phyloP scores from a whole-genome alignment of 148 eudicot genomes.

The Nyssa sinensis region DNA sequence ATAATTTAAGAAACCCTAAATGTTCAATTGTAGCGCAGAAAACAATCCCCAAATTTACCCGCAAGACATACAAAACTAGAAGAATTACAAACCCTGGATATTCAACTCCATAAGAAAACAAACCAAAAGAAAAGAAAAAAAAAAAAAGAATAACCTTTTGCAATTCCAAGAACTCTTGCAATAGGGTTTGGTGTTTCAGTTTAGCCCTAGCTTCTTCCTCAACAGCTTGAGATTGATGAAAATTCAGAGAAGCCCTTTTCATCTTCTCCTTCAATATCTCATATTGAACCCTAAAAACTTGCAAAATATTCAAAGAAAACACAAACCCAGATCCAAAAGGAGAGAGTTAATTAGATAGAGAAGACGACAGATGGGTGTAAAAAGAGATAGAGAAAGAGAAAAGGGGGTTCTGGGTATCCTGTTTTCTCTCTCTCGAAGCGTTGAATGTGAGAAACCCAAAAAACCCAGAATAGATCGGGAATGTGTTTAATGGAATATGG shows the following conservation, averaged over 20 bases:
- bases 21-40: background rate
- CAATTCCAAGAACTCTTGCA: slow-evolving; percentile 48
- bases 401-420: background rate
- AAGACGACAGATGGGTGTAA: background rate
- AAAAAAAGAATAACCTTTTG: slow-evolving; percentile 47
- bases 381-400: background rate
- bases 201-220: slow-evolving; percentile 30
- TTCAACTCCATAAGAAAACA: background rate
- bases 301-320: background rate
- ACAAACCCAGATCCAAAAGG: slow-evolving; percentile 22
- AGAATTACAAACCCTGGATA: background rate
- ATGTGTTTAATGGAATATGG: background rate
- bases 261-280: slow-evolving; percentile 20
- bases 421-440: background rate
- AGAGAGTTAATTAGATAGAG: background rate
- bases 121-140: background rate
- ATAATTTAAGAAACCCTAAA: background rate
- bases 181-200: slow-evolving; percentile 42
- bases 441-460: slow-evolving; percentile 7
- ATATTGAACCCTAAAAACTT: slow-evolving; percentile 6
- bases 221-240: slow-evolving; percentile 21
- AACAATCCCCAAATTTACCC: background rate
- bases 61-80: background rate
- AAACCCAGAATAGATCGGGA: slow-evolving; percentile 5
- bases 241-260: slow-evolving; percentile 28